Evolutionary conservation across 305 asterid genomes (phyloP), one percentile per base, ranked within the genome.

Genomic region (Fraxinus platypoda): DNA sequence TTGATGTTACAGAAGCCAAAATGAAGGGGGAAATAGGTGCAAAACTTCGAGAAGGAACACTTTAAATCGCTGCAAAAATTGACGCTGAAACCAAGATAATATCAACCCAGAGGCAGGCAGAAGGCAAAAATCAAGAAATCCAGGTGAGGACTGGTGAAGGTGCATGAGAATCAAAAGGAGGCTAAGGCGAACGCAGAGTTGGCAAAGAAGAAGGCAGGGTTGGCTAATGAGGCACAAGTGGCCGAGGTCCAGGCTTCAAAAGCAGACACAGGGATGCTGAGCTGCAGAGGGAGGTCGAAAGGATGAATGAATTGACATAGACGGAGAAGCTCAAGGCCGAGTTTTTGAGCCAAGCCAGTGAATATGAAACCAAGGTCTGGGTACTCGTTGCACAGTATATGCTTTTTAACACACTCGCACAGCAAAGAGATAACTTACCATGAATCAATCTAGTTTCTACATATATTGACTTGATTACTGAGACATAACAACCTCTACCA

Each of bases 1-100:
- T 86, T 13, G 88, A 84, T 1, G 89, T 88, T 11, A 83, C 89
- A 0, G 91, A 86, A 77, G 91, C 87, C 11, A 49, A 70, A 52
- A 88, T 84, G 89, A 86, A 84, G 81, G 91, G 91, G 89, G 5
- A 87, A 86, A 79, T 86, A 0, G 89, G 89, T 8, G 19, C 86
- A 0, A 88, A 88, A 75, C 77, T 70, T 3, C 76, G 88, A 17
- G 84, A 31, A 37, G 91, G 89, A 72, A 86, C 88, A 0, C 83
- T 84, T 34, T 84, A 75, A 49, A 49, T 11, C 7, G 21, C 62
- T 49, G 62, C 2, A 49, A 49, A 49, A 49, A 15, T 4, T 46
- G 57, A 17, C 0, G 2, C 21, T 15, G 8, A 49, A 49, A 49
- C 21, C 62, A 49, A 17, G 21, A 49, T 49, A 49, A 15, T 49